Conservation (phyloP, 2,329 filamentous ascomycete species). For the Fusarium kyushuense region DNA sequence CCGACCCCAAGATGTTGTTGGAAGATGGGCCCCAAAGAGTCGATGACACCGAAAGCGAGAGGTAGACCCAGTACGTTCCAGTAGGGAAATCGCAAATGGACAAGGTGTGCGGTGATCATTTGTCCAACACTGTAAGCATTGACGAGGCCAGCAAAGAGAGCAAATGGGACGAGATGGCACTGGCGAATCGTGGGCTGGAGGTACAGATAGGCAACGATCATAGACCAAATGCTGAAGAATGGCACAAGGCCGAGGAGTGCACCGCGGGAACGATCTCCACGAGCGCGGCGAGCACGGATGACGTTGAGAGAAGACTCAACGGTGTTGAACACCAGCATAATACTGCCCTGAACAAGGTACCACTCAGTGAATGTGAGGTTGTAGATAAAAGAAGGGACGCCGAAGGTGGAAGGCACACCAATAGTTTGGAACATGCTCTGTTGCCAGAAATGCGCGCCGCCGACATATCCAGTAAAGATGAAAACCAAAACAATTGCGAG, state of each 20-base stretch:
- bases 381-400: slow-evolving; percentile 79
- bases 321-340: slow-evolving; percentile 89
- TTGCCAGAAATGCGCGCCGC: slow-evolving; percentile 94
- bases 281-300: slow-evolving; percentile 80
- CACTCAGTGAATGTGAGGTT: slow-evolving; percentile 88
- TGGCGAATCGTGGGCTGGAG: slow-evolving; percentile 87
- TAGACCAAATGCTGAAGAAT: slow-evolving; percentile 80
- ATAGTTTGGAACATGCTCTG: slow-evolving; percentile 80
- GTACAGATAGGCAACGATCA: slow-evolving; percentile 82
- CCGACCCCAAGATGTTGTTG: slow-evolving; percentile 71
- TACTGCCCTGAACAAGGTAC: slow-evolving; percentile 87
- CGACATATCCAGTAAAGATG: slow-evolving; percentile 83
- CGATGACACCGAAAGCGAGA: slow-evolving; percentile 80
- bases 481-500: slow-evolving; percentile 86
- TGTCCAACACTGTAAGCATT: slow-evolving; percentile 96
- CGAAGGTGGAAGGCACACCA: slow-evolving; percentile 71
- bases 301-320: slow-evolving; percentile 84
- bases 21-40: slow-evolving; percentile 80
- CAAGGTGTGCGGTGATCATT: slow-evolving; percentile 95
- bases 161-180: slow-evolving; percentile 88
- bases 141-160: slow-evolving; percentile 86
- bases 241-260: slow-evolving; percentile 87
- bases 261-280: slow-evolving; percentile 77
- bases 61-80: slow-evolving; percentile 87
- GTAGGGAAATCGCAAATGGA: slow-evolving; percentile 89